phyloP scores from a whole-genome alignment of 352 stramenopile genomes.

The Phytopythium delawarense region DNA sequence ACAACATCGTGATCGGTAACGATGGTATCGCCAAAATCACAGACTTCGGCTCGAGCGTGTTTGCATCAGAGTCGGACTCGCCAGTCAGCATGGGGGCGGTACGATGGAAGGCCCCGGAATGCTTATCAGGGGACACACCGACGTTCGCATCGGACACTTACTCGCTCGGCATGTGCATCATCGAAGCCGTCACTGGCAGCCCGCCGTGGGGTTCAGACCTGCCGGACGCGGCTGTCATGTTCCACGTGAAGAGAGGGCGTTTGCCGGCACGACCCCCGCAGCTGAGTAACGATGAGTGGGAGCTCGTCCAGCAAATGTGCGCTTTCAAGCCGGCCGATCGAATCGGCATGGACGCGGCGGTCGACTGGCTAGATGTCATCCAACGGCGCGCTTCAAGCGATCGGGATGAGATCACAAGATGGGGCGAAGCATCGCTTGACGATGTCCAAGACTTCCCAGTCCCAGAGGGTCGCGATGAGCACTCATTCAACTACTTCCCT shows the following conservation, averaged over 20 bases:
- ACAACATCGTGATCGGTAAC: slow-evolving; percentile 20
- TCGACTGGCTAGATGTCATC: neutral
- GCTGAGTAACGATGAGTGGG: slow-evolving; percentile 20
- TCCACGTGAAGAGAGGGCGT: slow-evolving; percentile 8
- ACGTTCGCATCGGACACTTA: slow-evolving; percentile 22
- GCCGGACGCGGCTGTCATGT: slow-evolving; percentile 4
- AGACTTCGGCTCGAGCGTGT: slow-evolving; percentile 12
- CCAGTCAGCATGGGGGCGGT: neutral
- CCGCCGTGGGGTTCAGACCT: slow-evolving; percentile 4
- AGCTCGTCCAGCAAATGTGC: slow-evolving; percentile 24
- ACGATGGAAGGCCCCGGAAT: slow-evolving; percentile 20
- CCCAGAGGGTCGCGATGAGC: neutral
- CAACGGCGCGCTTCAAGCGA: neutral
- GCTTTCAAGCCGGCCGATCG: slow-evolving; percentile 16
- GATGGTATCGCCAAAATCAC: slow-evolving; percentile 13
- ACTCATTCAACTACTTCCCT: slow-evolving; percentile 3
- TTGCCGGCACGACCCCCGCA: slow-evolving; percentile 12
- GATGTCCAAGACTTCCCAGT: slow-evolving; percentile 1
- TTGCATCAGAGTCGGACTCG: neutral
- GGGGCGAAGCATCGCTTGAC: neutral
- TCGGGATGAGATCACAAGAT: neutral
- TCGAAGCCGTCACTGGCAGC: slow-evolving; percentile 7
- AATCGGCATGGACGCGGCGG: slow-evolving; percentile 20
- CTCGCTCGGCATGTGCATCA: slow-evolving; percentile 21
- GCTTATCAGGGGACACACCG: slow-evolving; percentile 2